Conservation (phyloP, 2,329 filamentous ascomycete species). For the Fusarium nanum region DNA sequence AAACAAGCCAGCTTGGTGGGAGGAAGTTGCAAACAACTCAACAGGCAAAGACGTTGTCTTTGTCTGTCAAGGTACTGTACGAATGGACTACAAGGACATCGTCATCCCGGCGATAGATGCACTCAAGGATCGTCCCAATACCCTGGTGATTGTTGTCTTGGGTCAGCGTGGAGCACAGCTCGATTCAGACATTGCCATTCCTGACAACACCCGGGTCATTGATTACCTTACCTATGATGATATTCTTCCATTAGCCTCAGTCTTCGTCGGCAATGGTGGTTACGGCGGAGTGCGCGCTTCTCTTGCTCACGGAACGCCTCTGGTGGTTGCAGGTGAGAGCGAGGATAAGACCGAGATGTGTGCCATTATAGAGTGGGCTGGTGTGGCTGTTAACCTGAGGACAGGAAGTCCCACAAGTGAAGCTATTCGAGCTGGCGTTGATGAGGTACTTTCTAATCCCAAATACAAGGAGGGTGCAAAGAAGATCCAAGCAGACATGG, state of each 20-base stretch:
- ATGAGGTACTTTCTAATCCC: neutral
- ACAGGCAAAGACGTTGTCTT: conserved; percentile 14
- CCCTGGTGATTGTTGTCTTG: neutral
- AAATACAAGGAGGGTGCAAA: neutral
- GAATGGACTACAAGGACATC: conserved; percentile 15
- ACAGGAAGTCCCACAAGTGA: conserved; percentile 1
- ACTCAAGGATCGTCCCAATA: conserved; percentile 11
- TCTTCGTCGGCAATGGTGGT: conserved; percentile 7
- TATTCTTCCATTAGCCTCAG: neutral
- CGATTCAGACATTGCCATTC: neutral
- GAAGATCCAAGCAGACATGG: conserved; percentile 4
- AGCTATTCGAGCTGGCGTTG: neutral
- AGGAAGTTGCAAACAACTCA: neutral
- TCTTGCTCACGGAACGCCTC: conserved; percentile 2
- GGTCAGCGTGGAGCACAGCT: neutral
- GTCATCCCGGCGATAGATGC: conserved; percentile 10
- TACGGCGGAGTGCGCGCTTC: conserved; percentile 7
- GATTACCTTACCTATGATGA: conserved; percentile 6
- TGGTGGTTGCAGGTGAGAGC: conserved; percentile 6
- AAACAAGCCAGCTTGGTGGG: neutral
- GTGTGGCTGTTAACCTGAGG: conserved; percentile 5
- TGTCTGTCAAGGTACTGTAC: conserved; percentile 21
- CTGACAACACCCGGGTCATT: neutral
- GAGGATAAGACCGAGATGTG: conserved; percentile 11
- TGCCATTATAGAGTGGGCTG: conserved; percentile 9